Conservation (phyloP, 176 grass and related monocot genomes). For the Triticum timopheevii region DNA sequence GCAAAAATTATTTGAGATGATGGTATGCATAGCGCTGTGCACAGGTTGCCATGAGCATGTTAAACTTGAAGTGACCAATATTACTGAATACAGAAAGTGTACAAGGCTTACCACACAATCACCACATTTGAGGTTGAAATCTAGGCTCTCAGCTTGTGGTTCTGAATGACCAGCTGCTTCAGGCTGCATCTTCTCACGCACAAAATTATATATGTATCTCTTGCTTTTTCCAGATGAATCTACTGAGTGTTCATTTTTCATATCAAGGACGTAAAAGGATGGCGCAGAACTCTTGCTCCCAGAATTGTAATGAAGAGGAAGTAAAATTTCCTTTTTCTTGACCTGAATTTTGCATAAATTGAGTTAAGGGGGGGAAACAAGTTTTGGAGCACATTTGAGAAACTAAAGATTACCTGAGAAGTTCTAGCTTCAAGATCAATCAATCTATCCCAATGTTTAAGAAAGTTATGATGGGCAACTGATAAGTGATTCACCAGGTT, state of each 20-base stretch:
- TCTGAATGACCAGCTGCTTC: constrained; percentile 31
- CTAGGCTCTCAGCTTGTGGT: constrained; percentile 47
- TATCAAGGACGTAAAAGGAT: constrained; percentile 59
- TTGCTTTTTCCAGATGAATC: constrained; percentile 67
- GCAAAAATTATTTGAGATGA: constrained; percentile 5
- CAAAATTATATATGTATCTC: constrained; percentile 82
- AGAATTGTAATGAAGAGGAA: constrained; percentile 31
- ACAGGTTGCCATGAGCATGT: constrained; percentile 17
- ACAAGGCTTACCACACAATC: constrained; percentile 79
- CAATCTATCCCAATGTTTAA: constrained; percentile 87
- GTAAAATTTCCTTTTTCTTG: constrained; percentile 65
- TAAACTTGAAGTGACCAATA: constrained; percentile 24
- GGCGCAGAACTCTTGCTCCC: constrained; percentile 29
- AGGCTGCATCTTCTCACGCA: constrained; percentile 48
- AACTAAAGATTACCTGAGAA: constrained; percentile 71
- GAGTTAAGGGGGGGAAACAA: constrained; percentile 4
- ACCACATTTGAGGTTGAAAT: constrained; percentile 62
- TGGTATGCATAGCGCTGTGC: neutral
- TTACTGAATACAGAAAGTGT: constrained; percentile 19
- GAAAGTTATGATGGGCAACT: constrained; percentile 63
- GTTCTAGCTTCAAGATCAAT: constrained; percentile 87
- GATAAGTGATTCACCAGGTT: constrained; percentile 83
- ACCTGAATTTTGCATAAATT: constrained; percentile 58
- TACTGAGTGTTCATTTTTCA: constrained; percentile 51
- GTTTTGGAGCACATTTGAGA: constrained; percentile 4